Percentiles rank a stretch among this genome's conserved stretches.
These are phyloP conservation scores for Paecilomyces fulvus DNA, from an alignment of 2,329 filamentous ascomycete species.

Conservation along the genomic window DNA sequence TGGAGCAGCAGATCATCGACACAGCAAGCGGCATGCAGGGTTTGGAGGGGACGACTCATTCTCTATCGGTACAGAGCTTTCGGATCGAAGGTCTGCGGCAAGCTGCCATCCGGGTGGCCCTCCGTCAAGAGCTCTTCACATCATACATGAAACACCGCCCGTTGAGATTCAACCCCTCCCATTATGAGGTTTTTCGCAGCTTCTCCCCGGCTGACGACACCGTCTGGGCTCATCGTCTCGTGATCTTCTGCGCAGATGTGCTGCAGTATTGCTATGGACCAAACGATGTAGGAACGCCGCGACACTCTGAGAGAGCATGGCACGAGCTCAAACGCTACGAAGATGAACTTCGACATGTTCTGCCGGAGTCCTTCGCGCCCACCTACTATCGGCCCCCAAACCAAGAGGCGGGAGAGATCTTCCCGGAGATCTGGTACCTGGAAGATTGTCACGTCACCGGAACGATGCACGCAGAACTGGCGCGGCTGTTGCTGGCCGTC, in stretches of 20 bases:
- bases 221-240: conserved; percentile 17
- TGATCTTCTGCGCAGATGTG: background rate
- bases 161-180: conserved; percentile 28
- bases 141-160: conserved; percentile 34
- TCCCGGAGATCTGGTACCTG: conserved; percentile 52
- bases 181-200: conserved; percentile 28
- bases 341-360: conserved; percentile 38
- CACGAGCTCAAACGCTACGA: conserved; percentile 37
- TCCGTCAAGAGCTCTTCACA: conserved; percentile 43
- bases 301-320: conserved; percentile 3
- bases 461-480: conserved; percentile 52
- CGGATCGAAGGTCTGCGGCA: conserved; percentile 27
- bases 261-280: conserved; percentile 2
- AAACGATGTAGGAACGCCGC: background rate
- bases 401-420: conserved; percentile 32
- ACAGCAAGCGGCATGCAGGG: background rate
- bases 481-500: conserved; percentile 48
- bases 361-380: conserved; percentile 47
- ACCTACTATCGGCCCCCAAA: conserved; percentile 41
- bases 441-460: conserved; percentile 52
- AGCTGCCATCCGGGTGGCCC: conserved; percentile 40
- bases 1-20: background rate
- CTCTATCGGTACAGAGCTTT: background rate
- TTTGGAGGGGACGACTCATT: background rate
- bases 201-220: conserved; percentile 24